Conservation (phyloP, 2,329 filamentous ascomycete genomes). For the Neoarthrinium moseri region DNA sequence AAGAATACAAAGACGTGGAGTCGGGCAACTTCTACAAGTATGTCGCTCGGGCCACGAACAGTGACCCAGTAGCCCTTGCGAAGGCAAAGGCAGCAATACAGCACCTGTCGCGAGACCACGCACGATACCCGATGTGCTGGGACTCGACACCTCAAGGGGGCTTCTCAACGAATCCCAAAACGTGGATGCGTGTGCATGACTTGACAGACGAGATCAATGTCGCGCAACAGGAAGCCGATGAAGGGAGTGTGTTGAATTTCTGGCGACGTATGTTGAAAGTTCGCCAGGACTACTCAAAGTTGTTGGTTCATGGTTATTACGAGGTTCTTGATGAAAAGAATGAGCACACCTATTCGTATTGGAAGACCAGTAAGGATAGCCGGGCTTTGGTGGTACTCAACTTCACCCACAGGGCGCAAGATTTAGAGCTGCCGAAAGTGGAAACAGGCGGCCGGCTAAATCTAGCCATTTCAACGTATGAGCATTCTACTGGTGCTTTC, state of each 20-base stretch:
- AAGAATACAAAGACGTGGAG: conserved; percentile 49
- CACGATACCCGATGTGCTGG: conserved; percentile 73
- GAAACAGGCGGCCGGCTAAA: not conserved
- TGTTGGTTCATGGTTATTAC: conserved; percentile 6
- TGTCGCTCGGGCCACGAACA: conserved; percentile 20
- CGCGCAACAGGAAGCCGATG: conserved; percentile 46
- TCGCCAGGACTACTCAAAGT: conserved; percentile 50
- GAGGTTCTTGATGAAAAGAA: conserved; percentile 44
- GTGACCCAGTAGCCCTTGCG: conserved; percentile 14
- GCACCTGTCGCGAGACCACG: conserved; percentile 57
- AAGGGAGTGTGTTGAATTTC: conserved; percentile 55
- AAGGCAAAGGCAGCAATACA: conserved; percentile 7
- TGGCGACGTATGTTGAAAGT: conserved; percentile 59
- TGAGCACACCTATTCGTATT: conserved; percentile 42
- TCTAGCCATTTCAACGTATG: conserved; percentile 1
- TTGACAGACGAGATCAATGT: conserved; percentile 64
- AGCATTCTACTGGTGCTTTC: not conserved
- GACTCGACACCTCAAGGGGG: conserved; percentile 57
- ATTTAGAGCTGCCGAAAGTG: not conserved
- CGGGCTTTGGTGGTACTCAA: conserved; percentile 34
- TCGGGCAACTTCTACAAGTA: conserved; percentile 45
- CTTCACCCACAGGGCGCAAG: conserved; percentile 34
- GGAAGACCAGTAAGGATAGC: conserved; percentile 31
- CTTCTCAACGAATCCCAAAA: conserved; percentile 50
- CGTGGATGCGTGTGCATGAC: conserved; percentile 70